Evolutionary conservation across 352 stramenopile species (phyloP).

Genomic region (Globisporangium lucens): DNA sequence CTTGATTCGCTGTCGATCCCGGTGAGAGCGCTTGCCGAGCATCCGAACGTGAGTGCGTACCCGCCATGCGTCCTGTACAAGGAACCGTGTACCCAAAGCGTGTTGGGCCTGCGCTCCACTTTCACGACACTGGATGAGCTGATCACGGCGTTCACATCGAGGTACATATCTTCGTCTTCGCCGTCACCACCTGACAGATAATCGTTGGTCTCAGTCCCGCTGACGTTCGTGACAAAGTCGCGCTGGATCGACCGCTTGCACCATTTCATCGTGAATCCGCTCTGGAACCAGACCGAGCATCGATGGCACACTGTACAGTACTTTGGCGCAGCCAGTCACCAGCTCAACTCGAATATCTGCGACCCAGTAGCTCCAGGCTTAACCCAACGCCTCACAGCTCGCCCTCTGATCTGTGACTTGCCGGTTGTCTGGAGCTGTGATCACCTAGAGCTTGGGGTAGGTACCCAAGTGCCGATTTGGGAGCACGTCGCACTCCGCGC

Average conservation of each 20-base stretch:
- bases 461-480: slow-evolving; percentile 20
- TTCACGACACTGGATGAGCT: slow-evolving; percentile 37
- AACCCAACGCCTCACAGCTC: background rate
- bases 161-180: background rate
- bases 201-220: background rate
- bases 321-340: slow-evolving; percentile 6
- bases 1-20: slow-evolving; percentile 33
- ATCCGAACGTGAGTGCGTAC: slow-evolving; percentile 17
- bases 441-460: slow-evolving; percentile 19
- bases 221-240: slow-evolving; percentile 27
- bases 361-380: background rate
- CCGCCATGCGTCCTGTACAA: slow-evolving; percentile 4
- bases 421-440: slow-evolving; percentile 25
- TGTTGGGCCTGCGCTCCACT: slow-evolving; percentile 19
- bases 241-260: slow-evolving; percentile 42
- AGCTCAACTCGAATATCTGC: slow-evolving; percentile 24
- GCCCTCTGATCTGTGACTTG: slow-evolving; percentile 5
- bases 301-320: slow-evolving; percentile 30
- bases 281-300: slow-evolving; percentile 19
- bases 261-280: slow-evolving; percentile 23
- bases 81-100: slow-evolving; percentile 10
- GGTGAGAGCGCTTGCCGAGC: slow-evolving; percentile 12
- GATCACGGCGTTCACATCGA: slow-evolving; percentile 14
- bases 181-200: background rate
- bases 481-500: slow-evolving; percentile 32